These are phyloP conservation scores for Pilaira anomala DNA, from an alignment of 192 early-diverging fungal genomes.

Conservation along the genomic window DNA sequence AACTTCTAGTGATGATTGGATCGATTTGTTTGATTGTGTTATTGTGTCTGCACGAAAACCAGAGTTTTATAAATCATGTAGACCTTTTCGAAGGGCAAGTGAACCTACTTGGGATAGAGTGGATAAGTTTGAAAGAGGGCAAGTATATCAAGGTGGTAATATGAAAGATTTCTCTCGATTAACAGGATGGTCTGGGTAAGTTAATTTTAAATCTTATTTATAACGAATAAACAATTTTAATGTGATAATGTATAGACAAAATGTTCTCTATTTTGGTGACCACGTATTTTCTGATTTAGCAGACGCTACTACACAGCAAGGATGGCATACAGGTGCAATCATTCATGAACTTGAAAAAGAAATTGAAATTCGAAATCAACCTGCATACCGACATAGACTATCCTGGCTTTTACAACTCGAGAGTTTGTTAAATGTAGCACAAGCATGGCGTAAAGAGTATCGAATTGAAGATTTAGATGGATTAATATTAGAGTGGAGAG, in stretches of 20 bases:
- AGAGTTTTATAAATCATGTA: slow-evolving; percentile 52
- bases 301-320: slow-evolving; percentile 58
- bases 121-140: slow-evolving; percentile 48
- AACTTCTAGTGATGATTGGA: slow-evolving; percentile 47
- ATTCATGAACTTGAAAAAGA: slow-evolving; percentile 55
- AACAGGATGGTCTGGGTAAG: slow-evolving; percentile 48
- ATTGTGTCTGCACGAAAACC: slow-evolving; percentile 59
- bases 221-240: background rate
- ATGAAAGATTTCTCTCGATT: slow-evolving; percentile 49
- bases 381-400: slow-evolving; percentile 48
- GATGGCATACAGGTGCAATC: slow-evolving; percentile 63
- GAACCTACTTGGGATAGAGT: slow-evolving; percentile 53
- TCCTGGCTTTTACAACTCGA: slow-evolving; percentile 55
- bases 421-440: slow-evolving; percentile 53
- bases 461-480: slow-evolving; percentile 15
- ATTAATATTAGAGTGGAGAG: slow-evolving; percentile 46
- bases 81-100: slow-evolving; percentile 54
- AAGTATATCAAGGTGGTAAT: slow-evolving; percentile 63
- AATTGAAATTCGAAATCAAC: slow-evolving; percentile 47
- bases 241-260: slow-evolving; percentile 30
- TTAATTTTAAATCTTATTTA: background rate
- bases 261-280: slow-evolving; percentile 63
- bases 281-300: slow-evolving; percentile 62
- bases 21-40: slow-evolving; percentile 60
- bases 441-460: slow-evolving; percentile 39